Conservation (phyloP, 257 asterid genomes). For the Cruciata laevipes region DNA sequence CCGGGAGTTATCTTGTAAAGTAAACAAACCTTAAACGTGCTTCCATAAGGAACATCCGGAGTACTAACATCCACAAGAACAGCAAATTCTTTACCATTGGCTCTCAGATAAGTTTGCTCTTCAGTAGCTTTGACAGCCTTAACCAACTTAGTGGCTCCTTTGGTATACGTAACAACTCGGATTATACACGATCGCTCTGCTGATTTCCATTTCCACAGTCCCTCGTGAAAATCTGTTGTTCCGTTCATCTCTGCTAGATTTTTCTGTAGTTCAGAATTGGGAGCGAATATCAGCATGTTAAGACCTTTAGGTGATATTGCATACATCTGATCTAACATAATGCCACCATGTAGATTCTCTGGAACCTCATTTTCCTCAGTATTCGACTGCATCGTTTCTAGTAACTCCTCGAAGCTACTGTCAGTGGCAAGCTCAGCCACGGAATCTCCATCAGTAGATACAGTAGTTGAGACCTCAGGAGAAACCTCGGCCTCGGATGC, state of each 20-base stretch:
- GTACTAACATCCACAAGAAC: conserved; percentile 52
- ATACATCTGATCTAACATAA: conserved; percentile 61
- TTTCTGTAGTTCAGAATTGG: conserved; percentile 50
- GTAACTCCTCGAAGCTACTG: conserved; percentile 43
- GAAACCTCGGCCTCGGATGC: conserved; percentile 28
- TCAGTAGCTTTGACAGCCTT: conserved; percentile 82
- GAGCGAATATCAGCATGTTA: conserved; percentile 53
- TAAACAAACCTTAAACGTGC: conserved; percentile 56
- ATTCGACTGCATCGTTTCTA: conserved; percentile 38
- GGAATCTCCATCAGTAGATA: conserved; percentile 48
- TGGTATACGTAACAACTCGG: conserved; percentile 55
- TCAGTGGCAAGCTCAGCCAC: conserved; percentile 25
- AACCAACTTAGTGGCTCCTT: conserved; percentile 65
- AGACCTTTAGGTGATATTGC: conserved; percentile 45
- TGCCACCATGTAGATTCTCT: conserved; percentile 59
- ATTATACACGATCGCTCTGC: conserved; percentile 38
- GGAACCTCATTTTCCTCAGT: conserved; percentile 42
- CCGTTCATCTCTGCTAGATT: conserved; percentile 60
- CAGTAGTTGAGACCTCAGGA: conserved; percentile 35
- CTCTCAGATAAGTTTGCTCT: conserved; percentile 60
- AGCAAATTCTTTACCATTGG: conserved; percentile 47
- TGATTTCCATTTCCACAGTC: conserved; percentile 63
- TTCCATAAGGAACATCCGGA: conserved; percentile 93
- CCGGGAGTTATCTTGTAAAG: conserved; percentile 72
- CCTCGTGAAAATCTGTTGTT: conserved; percentile 52